Evolutionary conservation across 768 basidiomycete genomes (phyloP).

Genomic region (Lactifluus piperatus): DNA sequence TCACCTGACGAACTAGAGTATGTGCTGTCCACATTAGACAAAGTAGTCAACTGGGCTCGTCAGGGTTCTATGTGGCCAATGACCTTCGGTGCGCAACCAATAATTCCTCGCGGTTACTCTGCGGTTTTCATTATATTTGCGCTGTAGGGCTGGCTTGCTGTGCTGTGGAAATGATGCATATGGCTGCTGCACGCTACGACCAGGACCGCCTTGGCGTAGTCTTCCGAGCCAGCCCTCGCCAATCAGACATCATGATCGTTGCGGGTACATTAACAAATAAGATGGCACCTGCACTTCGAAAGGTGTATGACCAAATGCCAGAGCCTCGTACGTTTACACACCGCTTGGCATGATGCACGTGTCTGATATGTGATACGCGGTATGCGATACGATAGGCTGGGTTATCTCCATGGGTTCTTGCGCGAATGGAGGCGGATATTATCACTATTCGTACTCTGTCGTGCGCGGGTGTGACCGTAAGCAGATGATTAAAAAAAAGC

Average conservation of each 20-base stretch:
- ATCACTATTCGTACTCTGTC: constrained; percentile 98
- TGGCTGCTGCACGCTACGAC: constrained; percentile 98
- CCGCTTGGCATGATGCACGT: neutral
- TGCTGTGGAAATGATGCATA: constrained; percentile 99
- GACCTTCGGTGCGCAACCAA: constrained; percentile 65
- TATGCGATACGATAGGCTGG: constrained; percentile 59
- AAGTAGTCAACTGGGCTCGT: constrained; percentile 93
- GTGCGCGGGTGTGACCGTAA: constrained; percentile 95
- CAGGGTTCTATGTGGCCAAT: constrained; percentile 99
- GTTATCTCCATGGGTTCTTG: constrained; percentile 99
- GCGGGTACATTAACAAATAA: constrained; percentile 99
- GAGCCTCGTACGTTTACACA: constrained; percentile 65
- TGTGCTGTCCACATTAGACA: constrained; percentile 92
- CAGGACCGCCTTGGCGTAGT: constrained; percentile 96
- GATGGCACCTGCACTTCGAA: constrained; percentile 97
- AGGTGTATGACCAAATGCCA: constrained; percentile 98
- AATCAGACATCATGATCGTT: constrained; percentile 98
- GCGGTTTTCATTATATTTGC: neutral
- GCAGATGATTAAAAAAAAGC: constrained; percentile 24
- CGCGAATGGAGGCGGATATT: constrained; percentile 96
- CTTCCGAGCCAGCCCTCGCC: constrained; percentile 97
- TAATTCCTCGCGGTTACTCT: neutral
- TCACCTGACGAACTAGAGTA: constrained; percentile 54
- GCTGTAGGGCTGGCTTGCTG: constrained; percentile 90
- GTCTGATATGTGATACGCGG: neutral